These are phyloP conservation scores for Pleurotus djamor DNA, from an alignment of 768 basidiomycete species.

Conservation along the genomic window DNA sequence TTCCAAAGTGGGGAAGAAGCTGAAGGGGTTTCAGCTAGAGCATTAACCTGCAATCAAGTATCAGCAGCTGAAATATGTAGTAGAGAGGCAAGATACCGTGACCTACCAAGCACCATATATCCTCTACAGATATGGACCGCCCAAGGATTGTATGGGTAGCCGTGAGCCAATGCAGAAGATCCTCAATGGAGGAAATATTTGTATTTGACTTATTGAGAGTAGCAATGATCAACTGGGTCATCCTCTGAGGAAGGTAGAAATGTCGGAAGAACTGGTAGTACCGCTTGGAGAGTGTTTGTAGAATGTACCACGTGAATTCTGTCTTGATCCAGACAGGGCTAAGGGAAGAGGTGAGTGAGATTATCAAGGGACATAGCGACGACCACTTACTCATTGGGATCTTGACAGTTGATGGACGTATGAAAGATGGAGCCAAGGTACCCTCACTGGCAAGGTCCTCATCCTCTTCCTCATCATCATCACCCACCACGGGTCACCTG, in stretches of 20 bases:
- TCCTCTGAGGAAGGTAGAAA: slow-evolving; percentile 49
- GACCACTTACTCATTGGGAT: slow-evolving; percentile 45
- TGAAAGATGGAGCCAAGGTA: slow-evolving; percentile 45
- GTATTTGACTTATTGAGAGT: slow-evolving; percentile 26
- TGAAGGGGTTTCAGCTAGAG: too few relatives aligned
- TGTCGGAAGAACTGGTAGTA: slow-evolving; percentile 43
- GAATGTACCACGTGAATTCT: slow-evolving; percentile 57
- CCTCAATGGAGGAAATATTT: slow-evolving; percentile 23
- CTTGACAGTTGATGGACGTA: slow-evolving; percentile 50
- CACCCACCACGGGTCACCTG: slow-evolving; percentile 38
- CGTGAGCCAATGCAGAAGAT: slow-evolving; percentile 32
- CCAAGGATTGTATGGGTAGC: slow-evolving; percentile 13
- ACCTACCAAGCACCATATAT: not conserved
- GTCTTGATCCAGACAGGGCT: slow-evolving; percentile 73
- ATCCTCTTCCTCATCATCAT: slow-evolving; percentile 65
- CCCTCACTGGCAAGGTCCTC: slow-evolving; percentile 38
- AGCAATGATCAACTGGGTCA: slow-evolving; percentile 50
- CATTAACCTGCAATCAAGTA: too few relatives aligned
- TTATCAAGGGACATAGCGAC: not conserved
- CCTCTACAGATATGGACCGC: not conserved
- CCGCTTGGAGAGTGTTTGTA: slow-evolving; percentile 40
- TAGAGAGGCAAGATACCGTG: too few relatives aligned
- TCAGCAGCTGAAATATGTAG: too few relatives aligned
- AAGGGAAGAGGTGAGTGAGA: slow-evolving; percentile 1
- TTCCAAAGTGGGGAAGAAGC: not conserved